These are phyloP conservation scores for Reticulascus tulasneorum DNA, from an alignment of 2,329 filamentous ascomycete genomes.

Conservation along the genomic window DNA sequence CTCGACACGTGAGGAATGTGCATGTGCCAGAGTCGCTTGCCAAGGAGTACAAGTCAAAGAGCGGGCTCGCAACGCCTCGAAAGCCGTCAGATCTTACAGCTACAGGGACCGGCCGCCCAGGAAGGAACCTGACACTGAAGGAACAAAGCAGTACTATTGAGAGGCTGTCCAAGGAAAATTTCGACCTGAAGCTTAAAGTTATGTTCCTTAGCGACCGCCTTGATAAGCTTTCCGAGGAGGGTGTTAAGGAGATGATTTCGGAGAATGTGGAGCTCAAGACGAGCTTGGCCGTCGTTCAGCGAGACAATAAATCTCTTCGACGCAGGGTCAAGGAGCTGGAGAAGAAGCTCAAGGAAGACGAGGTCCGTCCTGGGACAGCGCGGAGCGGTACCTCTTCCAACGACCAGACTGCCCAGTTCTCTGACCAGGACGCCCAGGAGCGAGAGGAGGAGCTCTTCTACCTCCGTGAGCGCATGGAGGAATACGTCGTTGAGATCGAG, in stretches of 20 bases:
- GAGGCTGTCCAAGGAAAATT: conserved; percentile 94
- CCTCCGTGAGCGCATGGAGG: conserved; percentile 79
- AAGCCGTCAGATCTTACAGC: conserved; percentile 52
- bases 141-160: conserved; percentile 98
- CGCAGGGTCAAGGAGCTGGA: conserved; percentile 83
- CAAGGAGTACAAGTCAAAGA: conserved; percentile 77
- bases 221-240: conserved; percentile 90
- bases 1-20: conserved; percentile 83
- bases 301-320: conserved; percentile 82
- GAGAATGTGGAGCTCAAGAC: conserved; percentile 96
- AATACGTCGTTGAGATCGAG: conserved; percentile 80
- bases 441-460: conserved; percentile 84
- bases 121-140: conserved; percentile 80
- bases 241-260: conserved; percentile 95
- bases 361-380: conserved; percentile 58
- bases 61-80: conserved; percentile 57
- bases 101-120: conserved; percentile 47
- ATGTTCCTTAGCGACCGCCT: conserved; percentile 94
- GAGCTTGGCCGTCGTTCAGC: conserved; percentile 79
- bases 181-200: conserved; percentile 94
- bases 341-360: conserved; percentile 67
- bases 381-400: conserved; percentile 53
- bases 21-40: conserved; percentile 87
- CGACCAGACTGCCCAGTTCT: conserved; percentile 48
- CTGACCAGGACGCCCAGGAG: conserved; percentile 59